Percentiles rank a stretch among this genome's conserved stretches.
These are phyloP conservation scores for Aquanectria penicillioides DNA, from an alignment of 2,329 filamentous ascomycete genomes.

Conservation along the genomic window DNA sequence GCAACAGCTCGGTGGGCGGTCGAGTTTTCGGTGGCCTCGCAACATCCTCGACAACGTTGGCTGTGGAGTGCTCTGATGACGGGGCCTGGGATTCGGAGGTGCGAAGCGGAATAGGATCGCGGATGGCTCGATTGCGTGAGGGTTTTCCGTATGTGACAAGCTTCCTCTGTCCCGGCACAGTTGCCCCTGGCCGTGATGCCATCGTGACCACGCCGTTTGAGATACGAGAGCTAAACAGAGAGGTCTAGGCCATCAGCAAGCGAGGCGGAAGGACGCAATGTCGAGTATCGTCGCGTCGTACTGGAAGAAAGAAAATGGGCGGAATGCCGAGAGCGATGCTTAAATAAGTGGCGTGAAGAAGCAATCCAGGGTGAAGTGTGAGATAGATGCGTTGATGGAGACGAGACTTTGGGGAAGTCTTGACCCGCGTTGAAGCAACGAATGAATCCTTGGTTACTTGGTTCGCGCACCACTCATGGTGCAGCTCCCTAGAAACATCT, in stretches of 20 bases:
- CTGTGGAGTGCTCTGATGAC: conserved; percentile 21
- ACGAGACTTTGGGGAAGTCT: background rate
- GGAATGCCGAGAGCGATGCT: background rate
- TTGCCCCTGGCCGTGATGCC: conserved; percentile 32
- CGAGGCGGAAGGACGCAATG: background rate
- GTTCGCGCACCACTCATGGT: too few species aligned
- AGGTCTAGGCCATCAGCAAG: conserved; percentile 25
- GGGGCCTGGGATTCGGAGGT: conserved; percentile 28
- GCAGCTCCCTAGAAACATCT: too few species aligned
- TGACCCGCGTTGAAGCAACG: conserved; percentile 9
- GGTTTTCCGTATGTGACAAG: conserved; percentile 42
- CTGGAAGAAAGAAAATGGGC: conserved; percentile 1
- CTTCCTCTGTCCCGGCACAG: conserved; percentile 36
- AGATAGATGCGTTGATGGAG: conserved; percentile 6
- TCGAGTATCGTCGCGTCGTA: background rate
- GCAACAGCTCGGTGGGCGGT: conserved; percentile 30
- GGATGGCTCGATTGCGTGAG: conserved; percentile 37
- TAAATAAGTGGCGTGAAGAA: background rate
- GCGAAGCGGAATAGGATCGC: conserved; percentile 35
- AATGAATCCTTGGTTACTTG: conserved; percentile 1
- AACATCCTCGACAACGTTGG: conserved; percentile 11
- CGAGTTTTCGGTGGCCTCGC: conserved; percentile 29
- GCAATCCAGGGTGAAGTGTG: background rate
- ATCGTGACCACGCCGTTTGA: conserved; percentile 25
- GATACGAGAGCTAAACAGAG: conserved; percentile 12